Evolutionary conservation across 441 rosid genomes (phyloP), one percentile per base, ranked within the genome.

Genomic region (Populus hybrid): DNA sequence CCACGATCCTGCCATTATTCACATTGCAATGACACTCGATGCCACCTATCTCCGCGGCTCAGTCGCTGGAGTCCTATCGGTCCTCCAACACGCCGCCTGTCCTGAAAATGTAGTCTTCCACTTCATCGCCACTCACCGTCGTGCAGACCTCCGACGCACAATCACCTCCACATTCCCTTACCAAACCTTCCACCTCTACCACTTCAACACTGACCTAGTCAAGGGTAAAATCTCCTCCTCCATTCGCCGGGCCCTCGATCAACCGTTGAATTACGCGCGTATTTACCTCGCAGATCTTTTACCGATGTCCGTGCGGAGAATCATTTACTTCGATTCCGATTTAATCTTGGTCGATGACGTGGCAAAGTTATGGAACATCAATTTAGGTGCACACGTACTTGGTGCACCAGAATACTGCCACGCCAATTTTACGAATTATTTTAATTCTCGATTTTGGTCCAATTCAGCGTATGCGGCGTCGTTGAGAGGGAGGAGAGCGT

Each of bases 401-500:
- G 97, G 92, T 9, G 95, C 97, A 20, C 97, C 97, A 3, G 92
- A 89, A 81, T 89, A 92, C 32, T 92, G 97, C 61, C 93, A 91
- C 84, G 95, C 95, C 0, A 92, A 92, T 30, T 89, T 91, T 85
- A 88, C 95, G 0, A 83, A 82, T 34, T 92, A 92, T 78, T 92
- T 92, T 88, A 92, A 89, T 0, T 46, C 84, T 6, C 78, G 86
- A 59, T 92, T 89, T 81, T 92, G 95, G 95, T 85, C 90, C 20
- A 87, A 84, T 28, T 81, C 84, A 4, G 75, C n/a, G 0, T 83
- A 76, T 59, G 79, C 85, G 70, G 80, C 86, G 81, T 67, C 88
- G 24, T 81, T 90, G 50, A 75, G 66, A 30, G 92, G 85, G 20
- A 78, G 89, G 57, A 84, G 20, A 35, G 77, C 92, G 3, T 92